phyloP scores from a whole-genome alignment of 352 stramenopile genomes.

The Ophiocytium majus region DNA sequence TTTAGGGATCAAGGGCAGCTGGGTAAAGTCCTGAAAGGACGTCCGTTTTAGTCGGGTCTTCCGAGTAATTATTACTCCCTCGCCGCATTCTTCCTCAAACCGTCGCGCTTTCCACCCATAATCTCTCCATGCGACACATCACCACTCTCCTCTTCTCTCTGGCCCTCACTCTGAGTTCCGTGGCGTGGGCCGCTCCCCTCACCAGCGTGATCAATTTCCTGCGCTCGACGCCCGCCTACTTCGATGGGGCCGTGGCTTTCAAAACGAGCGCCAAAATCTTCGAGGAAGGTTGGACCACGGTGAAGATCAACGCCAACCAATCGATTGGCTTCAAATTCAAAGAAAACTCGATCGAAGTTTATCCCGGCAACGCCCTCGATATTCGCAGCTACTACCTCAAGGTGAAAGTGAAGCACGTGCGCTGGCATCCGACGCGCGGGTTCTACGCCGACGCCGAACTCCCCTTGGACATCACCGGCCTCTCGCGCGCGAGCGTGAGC shows the following conservation, averaged over 20 bases:
- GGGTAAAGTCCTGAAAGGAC: no score
- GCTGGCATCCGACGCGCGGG: neutral
- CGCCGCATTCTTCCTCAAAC: no score
- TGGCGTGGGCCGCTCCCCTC: neutral
- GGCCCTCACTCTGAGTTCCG: neutral
- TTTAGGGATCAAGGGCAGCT: no score
- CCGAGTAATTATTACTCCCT: no score
- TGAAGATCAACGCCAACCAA: neutral
- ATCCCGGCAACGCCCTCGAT: neutral
- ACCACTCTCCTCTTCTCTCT: neutral
- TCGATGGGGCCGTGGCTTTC: neutral
- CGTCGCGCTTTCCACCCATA: no score
- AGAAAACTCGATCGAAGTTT: conserved; percentile 4
- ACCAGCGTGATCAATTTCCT: neutral
- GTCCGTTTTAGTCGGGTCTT: no score
- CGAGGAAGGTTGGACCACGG: conserved; percentile 1
- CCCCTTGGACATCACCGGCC: neutral
- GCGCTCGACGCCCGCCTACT: neutral
- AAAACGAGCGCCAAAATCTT: neutral
- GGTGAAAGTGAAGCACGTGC: neutral
- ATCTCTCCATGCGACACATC: conserved; percentile 11
- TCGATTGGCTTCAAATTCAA: neutral
- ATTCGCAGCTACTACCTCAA: neutral
- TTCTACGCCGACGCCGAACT: neutral
- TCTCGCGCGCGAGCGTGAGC: neutral